Base-by-base conservation (phyloP, 2,329 filamentous ascomycete genomes). In the Byssochlamys sp. region DNA sequence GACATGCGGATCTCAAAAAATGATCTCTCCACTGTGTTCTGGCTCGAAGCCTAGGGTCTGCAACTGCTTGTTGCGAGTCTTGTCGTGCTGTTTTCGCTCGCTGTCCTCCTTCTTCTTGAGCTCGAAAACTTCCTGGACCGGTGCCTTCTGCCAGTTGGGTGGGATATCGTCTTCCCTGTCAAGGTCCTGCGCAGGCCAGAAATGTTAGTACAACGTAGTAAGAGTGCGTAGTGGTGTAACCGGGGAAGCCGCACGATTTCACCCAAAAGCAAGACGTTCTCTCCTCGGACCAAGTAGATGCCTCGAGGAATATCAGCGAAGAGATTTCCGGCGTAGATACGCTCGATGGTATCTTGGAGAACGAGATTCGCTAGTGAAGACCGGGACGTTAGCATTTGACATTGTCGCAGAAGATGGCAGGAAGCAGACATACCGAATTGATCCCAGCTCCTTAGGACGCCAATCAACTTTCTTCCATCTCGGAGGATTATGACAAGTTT, bases 201-300 rank as follows among this genome's bases (percentile, higher is more conserved):
- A 55, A 26, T 57, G 35, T 3, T 26, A 57, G 52, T 9, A 33
- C 10, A 26, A 54, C 29, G 50, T 6, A 25, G 55, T n/a, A 29
- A 39, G 49, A 29, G 27, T 31, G 27, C 7, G 31, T 52, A 27
- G 5, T 28, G 53, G 25, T 31, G 51, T 49, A 28, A 11, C 35
- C 35, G 29, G 31, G 27, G 19, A 19, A 55, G 50, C 57, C 77
- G 53, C 75, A 83, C 81, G 67, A 99, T 95, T 75, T 97, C 95
- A 39, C 94, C 94, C 19, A 97, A 82, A 51, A 99, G 80, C 55
- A 96, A 80, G n/a, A 99, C 94, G 72, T 99, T 99, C 77, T 99
- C 94, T 64, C 94, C 94, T 59, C 94, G 83, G 52, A 99, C 90
- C 35, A 97, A 83, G 76, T 94, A 97, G 61, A 95, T 85, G 54